Evolutionary conservation across 1,139 yeast genomes (phyloP).

Genomic region (Blastobotrys persicus): DNA sequence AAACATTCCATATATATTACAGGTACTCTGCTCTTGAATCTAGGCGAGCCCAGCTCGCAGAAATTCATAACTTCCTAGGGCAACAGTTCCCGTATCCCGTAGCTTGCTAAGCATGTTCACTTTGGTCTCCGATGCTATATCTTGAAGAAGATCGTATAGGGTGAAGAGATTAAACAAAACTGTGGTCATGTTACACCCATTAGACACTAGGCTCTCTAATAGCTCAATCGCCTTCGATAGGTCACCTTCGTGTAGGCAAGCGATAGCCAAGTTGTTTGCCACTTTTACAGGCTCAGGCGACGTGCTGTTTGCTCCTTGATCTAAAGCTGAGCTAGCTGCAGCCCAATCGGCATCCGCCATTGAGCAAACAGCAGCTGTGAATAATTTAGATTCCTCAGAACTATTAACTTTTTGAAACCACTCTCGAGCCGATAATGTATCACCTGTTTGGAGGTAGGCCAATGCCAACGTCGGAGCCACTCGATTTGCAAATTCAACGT

Average conservation of each 20-base stretch:
- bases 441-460: slow-evolving; percentile 32
- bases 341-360: slow-evolving; percentile 33
- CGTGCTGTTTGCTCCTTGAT: slow-evolving; percentile 4
- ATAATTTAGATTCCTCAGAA: slow-evolving; percentile 14
- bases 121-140: slow-evolving; percentile 20
- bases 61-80: slow-evolving; percentile 11
- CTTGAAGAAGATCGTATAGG: slow-evolving; percentile 31
- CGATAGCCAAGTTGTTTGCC: slow-evolving; percentile 28
- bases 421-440: slow-evolving; percentile 31
- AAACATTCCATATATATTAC: too few species aligned
- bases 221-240: slow-evolving; percentile 45
- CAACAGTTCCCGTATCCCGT: slow-evolving; percentile 11
- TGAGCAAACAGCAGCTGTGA: slow-evolving; percentile 28
- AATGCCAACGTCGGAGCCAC: slow-evolving; percentile 28
- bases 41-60: not conserved
- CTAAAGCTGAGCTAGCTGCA: slow-evolving; percentile 20
- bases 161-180: slow-evolving; percentile 31
- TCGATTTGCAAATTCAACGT: slow-evolving; percentile 18
- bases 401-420: slow-evolving; percentile 28
- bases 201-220: slow-evolving; percentile 33
- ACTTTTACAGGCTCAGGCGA: too few species aligned
- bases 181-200: slow-evolving; percentile 25
- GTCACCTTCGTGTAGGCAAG: slow-evolving; percentile 39
- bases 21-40: too few species aligned
- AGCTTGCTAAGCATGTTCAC: slow-evolving; percentile 5